Conservation (phyloP, 2,329 filamentous ascomycete genomes). For the Fusarium sambucinum region DNA sequence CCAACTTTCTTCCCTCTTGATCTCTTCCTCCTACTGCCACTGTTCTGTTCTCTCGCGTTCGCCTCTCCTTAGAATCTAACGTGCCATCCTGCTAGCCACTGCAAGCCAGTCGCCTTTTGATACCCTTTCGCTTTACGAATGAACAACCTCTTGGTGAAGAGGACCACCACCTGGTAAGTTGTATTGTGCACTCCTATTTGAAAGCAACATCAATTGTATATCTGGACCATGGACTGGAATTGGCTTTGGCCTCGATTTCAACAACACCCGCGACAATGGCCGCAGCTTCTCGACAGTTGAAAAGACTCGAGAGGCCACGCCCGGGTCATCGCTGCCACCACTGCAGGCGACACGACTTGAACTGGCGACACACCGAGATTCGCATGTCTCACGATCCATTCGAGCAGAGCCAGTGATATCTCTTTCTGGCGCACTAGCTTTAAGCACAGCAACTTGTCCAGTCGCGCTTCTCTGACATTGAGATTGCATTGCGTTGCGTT, state of each 20-base stretch:
- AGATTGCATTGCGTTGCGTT: constrained; percentile 35
- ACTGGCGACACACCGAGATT: constrained; percentile 25
- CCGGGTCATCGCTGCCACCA: constrained; percentile 15
- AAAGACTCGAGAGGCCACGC: constrained; percentile 3
- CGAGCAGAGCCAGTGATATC: constrained; percentile 8
- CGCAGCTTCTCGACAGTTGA: constrained; percentile 8
- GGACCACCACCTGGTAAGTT: constrained; percentile 48
- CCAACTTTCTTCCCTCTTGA: constrained; percentile 22
- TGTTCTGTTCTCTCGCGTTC: constrained; percentile 45
- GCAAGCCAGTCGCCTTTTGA: constrained; percentile 48
- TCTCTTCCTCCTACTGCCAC: constrained; percentile 34
- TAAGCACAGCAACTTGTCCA: constrained; percentile 24
- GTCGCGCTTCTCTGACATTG: constrained; percentile 25
- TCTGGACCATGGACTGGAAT: constrained; percentile 2
- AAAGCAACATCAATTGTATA: constrained; percentile 3
- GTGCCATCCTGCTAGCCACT: constrained; percentile 36
- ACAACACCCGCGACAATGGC: constrained; percentile 3
- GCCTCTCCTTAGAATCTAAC: constrained; percentile 41
- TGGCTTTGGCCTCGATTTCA: not conserved
- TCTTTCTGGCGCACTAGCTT: constrained; percentile 11
- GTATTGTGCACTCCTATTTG: constrained; percentile 13
- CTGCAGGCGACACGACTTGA: constrained; percentile 2
- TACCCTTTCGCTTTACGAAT: constrained; percentile 36
- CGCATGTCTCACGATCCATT: constrained; percentile 22
- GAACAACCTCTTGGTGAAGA: constrained; percentile 37